These are phyloP conservation scores for Centrapalus pauciflorus DNA, from an alignment of 129 eudicot genomes.

Conservation along the genomic window DNA sequence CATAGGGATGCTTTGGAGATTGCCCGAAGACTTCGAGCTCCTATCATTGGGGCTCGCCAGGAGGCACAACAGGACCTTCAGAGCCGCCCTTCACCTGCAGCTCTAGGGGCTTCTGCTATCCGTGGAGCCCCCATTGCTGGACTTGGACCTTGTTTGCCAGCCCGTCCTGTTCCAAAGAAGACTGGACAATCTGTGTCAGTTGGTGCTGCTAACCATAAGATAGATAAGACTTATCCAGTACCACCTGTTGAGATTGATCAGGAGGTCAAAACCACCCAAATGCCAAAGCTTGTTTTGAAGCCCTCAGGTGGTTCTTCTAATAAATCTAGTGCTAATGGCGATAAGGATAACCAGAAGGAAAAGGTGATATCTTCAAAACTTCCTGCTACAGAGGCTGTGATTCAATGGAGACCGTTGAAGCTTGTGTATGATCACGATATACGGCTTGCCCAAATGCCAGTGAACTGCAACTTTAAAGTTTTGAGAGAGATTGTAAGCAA, in stretches of 20 bases:
- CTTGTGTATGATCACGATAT: conserved; percentile 95
- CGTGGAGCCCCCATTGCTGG: conserved; percentile 90
- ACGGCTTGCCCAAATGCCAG: conserved; percentile 92
- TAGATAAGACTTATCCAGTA: conserved; percentile 49
- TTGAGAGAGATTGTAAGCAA: conserved; percentile 74
- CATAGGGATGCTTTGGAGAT: conserved; percentile 79
- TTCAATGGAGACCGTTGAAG: conserved; percentile 64
- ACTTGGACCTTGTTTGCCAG: conserved; percentile 87
- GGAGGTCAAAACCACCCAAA: conserved; percentile 44
- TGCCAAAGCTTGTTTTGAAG: conserved; percentile 74
- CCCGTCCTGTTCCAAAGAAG: conserved; percentile 74
- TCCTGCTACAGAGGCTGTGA: conserved; percentile 25
- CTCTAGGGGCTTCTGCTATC: conserved; percentile 95
- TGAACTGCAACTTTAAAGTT: conserved; percentile 58
- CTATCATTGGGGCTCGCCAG: conserved; percentile 55
- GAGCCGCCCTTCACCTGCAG: conserved; percentile 97
- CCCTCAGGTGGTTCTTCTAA: conserved; percentile 50
- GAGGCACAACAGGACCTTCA: conserved; percentile 88
- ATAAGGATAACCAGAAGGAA: conserved; percentile 46
- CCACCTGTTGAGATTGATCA: conserved; percentile 51
- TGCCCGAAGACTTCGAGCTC: conserved; percentile 55
- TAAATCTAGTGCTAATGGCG: conserved; percentile 31
- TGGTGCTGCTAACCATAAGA: conserved; percentile 33
- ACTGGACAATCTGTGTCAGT: conserved; percentile 34
- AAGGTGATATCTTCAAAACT: conserved; percentile 18